Base-by-base conservation (phyloP, 257 asterid species). In the Ilex aquifolium region DNA sequence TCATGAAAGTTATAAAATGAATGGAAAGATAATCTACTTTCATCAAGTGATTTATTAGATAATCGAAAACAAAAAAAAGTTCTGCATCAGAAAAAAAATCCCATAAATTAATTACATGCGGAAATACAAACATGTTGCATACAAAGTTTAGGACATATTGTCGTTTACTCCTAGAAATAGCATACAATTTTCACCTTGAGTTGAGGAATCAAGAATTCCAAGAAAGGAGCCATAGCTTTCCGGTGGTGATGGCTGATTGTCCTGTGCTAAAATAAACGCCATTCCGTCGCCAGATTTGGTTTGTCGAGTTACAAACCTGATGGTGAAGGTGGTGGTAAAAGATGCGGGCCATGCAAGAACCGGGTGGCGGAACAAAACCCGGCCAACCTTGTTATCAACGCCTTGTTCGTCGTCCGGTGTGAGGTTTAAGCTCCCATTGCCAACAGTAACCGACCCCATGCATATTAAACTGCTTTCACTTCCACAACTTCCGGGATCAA, bases 181-280 rank as follows among this genome's bases (percentile, higher is more conserved):
- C 5, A 52, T 66, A 30, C 32, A 57, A 58, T 4, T 29, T 29
- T 64, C 52, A 82, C 90, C 86, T 82, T 84, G 86, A 32, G 90
- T 80, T 5, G 83, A 71, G 32, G 86, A 85, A 77, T 87, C 92
- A 75, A 87, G 76, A 69, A 84, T 79, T 15, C 95, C 90, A 32
- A 84, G 72, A 74, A 75, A 87, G 0, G 90, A 82, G 42, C 90
- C 88, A 39, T 65, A 84, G 69, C 92, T 84, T 31, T 82, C 73
- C 10, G 76, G 72, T 2, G 92, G 88, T 7, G 95, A 84, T 5
- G 88, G 85, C 61, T 56, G 65, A 36, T 82, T 69, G 16, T 80
- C 86, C 63, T 78, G 86, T 0, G 85, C 90, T 0, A 84, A 64
- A 63, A 84, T 61, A 71, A 87, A 87, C 0, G 90, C 76, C 73